phyloP scores from a whole-genome alignment of 148 eudicot species.

The Talinum fruticosum region DNA sequence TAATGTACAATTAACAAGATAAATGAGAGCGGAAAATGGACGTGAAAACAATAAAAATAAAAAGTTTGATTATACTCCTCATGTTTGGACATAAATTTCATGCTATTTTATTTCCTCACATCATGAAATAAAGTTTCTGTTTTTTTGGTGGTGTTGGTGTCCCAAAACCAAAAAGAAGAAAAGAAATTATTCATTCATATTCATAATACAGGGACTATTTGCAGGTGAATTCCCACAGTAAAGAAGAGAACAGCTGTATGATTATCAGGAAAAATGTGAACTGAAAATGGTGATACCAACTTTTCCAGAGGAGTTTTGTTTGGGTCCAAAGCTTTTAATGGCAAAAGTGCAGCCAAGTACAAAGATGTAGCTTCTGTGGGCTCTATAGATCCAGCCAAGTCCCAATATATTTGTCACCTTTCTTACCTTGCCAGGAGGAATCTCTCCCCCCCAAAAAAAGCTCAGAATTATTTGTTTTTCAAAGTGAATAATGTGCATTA shows the following conservation, averaged over 20 bases:
- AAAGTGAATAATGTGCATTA: too few relatives aligned
- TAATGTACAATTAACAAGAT: too few relatives aligned
- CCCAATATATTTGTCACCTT: neutral
- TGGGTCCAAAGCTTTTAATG: neutral
- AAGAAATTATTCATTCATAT: neutral
- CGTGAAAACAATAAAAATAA: too few relatives aligned
- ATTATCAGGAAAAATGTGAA: neutral
- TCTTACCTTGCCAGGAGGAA: neutral
- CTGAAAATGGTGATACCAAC: neutral
- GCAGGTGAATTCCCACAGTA: neutral
- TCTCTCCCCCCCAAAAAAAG: neutral
- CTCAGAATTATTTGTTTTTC: too few relatives aligned
- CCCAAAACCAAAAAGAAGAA: neutral
- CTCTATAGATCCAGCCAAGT: constrained; percentile 4
- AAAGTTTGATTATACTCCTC: neutral
- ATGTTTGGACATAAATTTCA: neutral
- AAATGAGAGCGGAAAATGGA: too few relatives aligned
- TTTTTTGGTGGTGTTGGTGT: too few relatives aligned
- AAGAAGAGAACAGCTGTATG: neutral
- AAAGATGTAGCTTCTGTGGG: constrained; percentile 4
- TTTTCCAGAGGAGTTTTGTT: neutral
- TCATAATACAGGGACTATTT: too few relatives aligned
- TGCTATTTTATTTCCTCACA: neutral
- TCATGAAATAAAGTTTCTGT: too few relatives aligned
- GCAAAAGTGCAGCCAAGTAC: neutral